A percentile compares a stretch with the other conserved stretches of the same genome.
phyloP scores from a whole-genome alignment of 352 stramenopile genomes.

The Pythium folliculosum region DNA sequence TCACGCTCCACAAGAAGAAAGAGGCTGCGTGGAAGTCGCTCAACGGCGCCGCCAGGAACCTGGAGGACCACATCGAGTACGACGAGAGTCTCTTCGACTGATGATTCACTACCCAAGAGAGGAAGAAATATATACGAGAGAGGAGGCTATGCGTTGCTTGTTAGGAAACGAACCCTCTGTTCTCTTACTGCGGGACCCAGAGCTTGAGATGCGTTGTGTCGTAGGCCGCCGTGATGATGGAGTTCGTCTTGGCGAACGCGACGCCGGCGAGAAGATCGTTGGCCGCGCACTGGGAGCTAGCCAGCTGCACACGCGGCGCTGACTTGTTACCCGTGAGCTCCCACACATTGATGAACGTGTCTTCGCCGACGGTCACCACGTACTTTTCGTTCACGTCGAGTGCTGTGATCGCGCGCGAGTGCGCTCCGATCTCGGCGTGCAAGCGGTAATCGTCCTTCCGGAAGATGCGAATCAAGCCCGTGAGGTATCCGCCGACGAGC shows the following conservation, averaged over 20 bases:
- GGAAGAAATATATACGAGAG: neutral
- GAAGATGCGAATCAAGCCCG: slow-evolving; percentile 59
- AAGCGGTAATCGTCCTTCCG: slow-evolving; percentile 49
- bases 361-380: slow-evolving; percentile 66
- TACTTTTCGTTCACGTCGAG: slow-evolving; percentile 53
- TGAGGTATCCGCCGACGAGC: slow-evolving; percentile 62
- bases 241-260: slow-evolving; percentile 48
- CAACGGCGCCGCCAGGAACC: slow-evolving; percentile 78
- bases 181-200: slow-evolving; percentile 66
- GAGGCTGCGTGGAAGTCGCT: slow-evolving; percentile 71
- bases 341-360: slow-evolving; percentile 85
- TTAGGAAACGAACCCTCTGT: no score
- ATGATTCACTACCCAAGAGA: neutral
- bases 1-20: slow-evolving; percentile 70
- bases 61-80: slow-evolving; percentile 87
- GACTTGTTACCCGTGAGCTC: slow-evolving; percentile 39
- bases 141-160: no score
- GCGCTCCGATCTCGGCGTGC: slow-evolving; percentile 64
- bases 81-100: slow-evolving; percentile 81
- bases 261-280: slow-evolving; percentile 74
- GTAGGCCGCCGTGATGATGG: slow-evolving; percentile 58
- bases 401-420: slow-evolving; percentile 68
- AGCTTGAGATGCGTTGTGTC: slow-evolving; percentile 73
- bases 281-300: slow-evolving; percentile 56
- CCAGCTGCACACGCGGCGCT: slow-evolving; percentile 41